Evolutionary conservation across 306 rosid genomes (phyloP).

Genomic region (Trichosanthes cucumerina): DNA sequence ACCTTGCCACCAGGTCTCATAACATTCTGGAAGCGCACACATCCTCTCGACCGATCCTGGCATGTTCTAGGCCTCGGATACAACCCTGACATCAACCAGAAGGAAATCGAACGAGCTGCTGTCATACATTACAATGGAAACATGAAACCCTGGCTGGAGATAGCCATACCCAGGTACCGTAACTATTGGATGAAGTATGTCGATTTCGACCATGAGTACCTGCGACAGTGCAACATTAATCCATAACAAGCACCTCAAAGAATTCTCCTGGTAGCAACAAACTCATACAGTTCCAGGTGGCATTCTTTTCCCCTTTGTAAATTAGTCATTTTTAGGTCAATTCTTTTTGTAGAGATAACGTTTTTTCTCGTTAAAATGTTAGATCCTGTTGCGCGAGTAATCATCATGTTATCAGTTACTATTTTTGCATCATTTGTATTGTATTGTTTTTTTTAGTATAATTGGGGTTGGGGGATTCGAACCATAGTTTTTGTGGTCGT

Average conservation of each 20-base stretch:
- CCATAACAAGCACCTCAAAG: conserved; percentile 28
- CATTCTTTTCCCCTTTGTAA: conserved; percentile 7
- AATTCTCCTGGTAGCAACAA: neutral
- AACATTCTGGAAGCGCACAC: conserved; percentile 85
- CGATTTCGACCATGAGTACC: conserved; percentile 48
- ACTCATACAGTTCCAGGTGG: neutral
- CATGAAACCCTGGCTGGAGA: conserved; percentile 98
- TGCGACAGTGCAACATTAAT: conserved; percentile 86
- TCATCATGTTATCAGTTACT: neutral
- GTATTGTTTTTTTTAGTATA: too few species aligned
- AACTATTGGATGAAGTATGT: conserved; percentile 64
- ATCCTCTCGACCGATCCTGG: conserved; percentile 62
- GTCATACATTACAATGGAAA: conserved; percentile 88
- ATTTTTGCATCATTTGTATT: neutral
- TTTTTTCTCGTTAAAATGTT: neutral
- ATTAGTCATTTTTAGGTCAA: neutral
- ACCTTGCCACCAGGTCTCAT: conserved; percentile 95
- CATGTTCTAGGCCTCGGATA: conserved; percentile 82
- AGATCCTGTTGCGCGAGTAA: neutral
- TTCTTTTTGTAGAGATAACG: neutral
- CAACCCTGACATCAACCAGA: conserved; percentile 1
- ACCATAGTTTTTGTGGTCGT: too few species aligned
- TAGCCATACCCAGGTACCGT: conserved; percentile 75
- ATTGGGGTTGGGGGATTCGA: too few species aligned
- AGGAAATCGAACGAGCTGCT: conserved; percentile 39